phyloP scores from a whole-genome alignment of 345 rosid species.

The Bruguiera parviflora region DNA sequence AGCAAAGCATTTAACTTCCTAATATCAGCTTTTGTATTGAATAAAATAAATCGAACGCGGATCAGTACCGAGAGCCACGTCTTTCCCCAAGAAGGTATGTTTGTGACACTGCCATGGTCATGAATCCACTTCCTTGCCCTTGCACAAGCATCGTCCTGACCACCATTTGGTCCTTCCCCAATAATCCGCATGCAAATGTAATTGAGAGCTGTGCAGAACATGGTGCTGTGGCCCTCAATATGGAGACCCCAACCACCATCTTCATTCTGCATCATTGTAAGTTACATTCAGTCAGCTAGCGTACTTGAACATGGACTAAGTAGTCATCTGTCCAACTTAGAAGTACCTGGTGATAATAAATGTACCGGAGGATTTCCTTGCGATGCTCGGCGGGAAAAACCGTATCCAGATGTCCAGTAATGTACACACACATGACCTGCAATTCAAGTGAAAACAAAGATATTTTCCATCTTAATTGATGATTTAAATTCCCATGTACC shows the following conservation, averaged over 20 bases:
- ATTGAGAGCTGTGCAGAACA: slow-evolving; percentile 26
- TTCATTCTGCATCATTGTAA: slow-evolving; percentile 10
- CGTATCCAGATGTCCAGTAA: slow-evolving; percentile 19
- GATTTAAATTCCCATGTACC: no score
- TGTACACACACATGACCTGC: slow-evolving; percentile 23
- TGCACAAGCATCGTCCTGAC: slow-evolving; percentile 17
- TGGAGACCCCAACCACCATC: slow-evolving; percentile 31
- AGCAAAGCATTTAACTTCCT: background rate
- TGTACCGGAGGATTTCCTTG: slow-evolving; percentile 21
- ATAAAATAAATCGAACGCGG: background rate
- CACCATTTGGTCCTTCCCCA: slow-evolving; percentile 20
- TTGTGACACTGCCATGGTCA: slow-evolving; percentile 23
- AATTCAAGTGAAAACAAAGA: background rate
- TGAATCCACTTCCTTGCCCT: slow-evolving; percentile 27
- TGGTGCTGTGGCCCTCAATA: slow-evolving; percentile 26
- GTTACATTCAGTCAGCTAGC: background rate
- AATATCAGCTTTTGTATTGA: no score
- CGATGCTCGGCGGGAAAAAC: slow-evolving; percentile 16
- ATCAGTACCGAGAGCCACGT: slow-evolving; percentile 26
- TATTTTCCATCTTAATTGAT: no score
- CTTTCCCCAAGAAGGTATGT: slow-evolving; percentile 29
- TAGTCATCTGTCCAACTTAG: background rate
- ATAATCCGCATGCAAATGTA: slow-evolving; percentile 23
- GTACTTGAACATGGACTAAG: background rate
- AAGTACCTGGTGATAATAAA: slow-evolving; percentile 16